Evolutionary conservation across 176 grass and related monocot species (phyloP).

Genomic region (Pontederia crassipes): DNA sequence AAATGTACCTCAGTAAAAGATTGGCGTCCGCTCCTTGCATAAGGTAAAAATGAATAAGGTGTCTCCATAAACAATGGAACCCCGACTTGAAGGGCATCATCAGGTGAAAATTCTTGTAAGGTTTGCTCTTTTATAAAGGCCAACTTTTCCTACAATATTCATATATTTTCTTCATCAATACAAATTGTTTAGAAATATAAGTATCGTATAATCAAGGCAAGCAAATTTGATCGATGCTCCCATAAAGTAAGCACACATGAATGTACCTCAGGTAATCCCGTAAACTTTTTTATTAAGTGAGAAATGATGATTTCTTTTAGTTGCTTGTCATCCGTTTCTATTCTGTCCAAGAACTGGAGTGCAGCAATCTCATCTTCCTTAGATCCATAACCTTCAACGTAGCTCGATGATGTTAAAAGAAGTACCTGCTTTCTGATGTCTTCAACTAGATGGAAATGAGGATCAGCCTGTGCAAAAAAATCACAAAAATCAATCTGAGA

Average conservation of each 20-base stretch:
- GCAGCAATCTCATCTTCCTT: conserved; percentile 76
- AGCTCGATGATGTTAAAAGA: conserved; percentile 32
- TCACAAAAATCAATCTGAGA: conserved; percentile 3
- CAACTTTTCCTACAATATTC: conserved; percentile 42
- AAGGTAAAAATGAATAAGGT: conserved; percentile 44
- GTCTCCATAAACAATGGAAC: conserved; percentile 74
- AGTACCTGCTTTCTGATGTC: conserved; percentile 34
- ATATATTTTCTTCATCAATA: neutral
- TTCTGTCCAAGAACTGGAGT: conserved; percentile 48
- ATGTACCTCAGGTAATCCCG: conserved; percentile 52
- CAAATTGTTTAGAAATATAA: neutral
- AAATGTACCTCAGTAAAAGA: conserved; percentile 62
- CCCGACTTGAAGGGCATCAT: conserved; percentile 77
- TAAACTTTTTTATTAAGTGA: conserved; percentile 53
- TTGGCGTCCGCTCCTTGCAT: conserved; percentile 39
- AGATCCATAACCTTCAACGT: conserved; percentile 46
- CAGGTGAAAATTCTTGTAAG: conserved; percentile 74
- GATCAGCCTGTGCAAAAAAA: conserved; percentile 55
- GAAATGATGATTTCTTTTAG: conserved; percentile 60
- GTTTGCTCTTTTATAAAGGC: conserved; percentile 55
- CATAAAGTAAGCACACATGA: conserved; percentile 7
- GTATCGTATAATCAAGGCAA: neutral
- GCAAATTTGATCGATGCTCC: neutral
- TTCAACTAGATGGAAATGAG: conserved; percentile 66
- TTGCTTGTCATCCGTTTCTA: conserved; percentile 55